Evolutionary conservation across 768 basidiomycete species (phyloP).

Genomic region (Gautieria morchelliformis): DNA sequence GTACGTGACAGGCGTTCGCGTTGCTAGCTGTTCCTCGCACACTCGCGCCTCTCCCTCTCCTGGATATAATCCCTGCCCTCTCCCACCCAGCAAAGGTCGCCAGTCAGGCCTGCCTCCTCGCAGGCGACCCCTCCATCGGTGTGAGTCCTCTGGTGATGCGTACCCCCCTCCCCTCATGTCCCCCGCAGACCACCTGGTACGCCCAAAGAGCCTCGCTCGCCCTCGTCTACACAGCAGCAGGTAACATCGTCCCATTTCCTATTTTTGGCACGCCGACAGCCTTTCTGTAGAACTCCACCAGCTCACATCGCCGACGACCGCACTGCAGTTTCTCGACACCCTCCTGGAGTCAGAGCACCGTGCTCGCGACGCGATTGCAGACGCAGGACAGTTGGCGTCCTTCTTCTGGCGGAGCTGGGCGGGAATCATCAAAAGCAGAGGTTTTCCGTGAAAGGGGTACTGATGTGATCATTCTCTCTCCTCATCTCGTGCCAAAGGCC

Average conservation of each 20-base stretch:
- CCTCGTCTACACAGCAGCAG: conserved; percentile 62
- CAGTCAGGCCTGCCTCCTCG: conserved; percentile 56
- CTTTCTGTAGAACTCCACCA: conserved; percentile 60
- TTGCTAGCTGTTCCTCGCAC: conserved; percentile 45
- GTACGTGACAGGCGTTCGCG: conserved; percentile 52
- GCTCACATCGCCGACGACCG: conserved; percentile 63
- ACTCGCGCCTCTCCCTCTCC: conserved; percentile 31
- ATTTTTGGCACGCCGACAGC: not conserved
- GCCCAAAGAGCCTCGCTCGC: conserved; percentile 54
- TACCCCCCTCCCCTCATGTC: not conserved
- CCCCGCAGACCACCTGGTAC: conserved; percentile 60
- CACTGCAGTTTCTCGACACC: conserved; percentile 53
- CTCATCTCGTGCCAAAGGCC: no score
- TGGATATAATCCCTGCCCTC: conserved; percentile 54
- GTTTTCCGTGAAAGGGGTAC: conserved; percentile 21
- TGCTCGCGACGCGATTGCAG: conserved; percentile 38
- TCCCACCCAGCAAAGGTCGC: conserved; percentile 55
- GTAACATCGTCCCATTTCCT: conserved; percentile 20
- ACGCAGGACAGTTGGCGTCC: conserved; percentile 43
- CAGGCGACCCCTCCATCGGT: conserved; percentile 45
- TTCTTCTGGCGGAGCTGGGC: conserved; percentile 64
- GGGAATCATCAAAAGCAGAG: conserved; percentile 62
- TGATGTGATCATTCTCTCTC: no score
- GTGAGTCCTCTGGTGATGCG: conserved; percentile 27
- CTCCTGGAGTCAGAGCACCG: conserved; percentile 43